phyloP scores from a whole-genome alignment of 805 yeast species.

The Barnettozyma salicaria region DNA sequence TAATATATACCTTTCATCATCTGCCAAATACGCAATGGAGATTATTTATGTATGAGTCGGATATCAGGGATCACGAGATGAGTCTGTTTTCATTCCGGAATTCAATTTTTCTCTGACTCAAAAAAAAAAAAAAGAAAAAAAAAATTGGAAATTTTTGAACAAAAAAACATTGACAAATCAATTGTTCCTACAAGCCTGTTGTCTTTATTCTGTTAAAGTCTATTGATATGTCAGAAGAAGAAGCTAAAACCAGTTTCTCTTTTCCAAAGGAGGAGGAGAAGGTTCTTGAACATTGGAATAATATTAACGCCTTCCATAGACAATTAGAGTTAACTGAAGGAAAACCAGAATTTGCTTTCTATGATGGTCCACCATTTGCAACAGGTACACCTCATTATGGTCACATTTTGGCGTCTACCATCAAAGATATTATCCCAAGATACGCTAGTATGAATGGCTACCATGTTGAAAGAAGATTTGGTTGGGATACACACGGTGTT shows the following conservation, averaged over 20 bases:
- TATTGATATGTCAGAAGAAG: slow-evolving; percentile 30
- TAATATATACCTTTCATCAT: too few species aligned
- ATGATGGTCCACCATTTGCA: slow-evolving; percentile 99
- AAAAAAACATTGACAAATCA: too few species aligned
- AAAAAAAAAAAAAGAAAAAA: too few species aligned
- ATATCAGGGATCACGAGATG: too few species aligned
- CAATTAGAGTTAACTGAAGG: slow-evolving; percentile 79
- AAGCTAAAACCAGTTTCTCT: slow-evolving; percentile 39
- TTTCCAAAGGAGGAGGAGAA: slow-evolving; percentile 90
- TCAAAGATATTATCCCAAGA: slow-evolving; percentile 95
- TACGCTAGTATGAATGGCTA: slow-evolving; percentile 97
- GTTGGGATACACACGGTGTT: slow-evolving; percentile 99
- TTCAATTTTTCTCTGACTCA: too few species aligned
- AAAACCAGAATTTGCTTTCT: slow-evolving; percentile 83
- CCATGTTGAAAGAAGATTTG: slow-evolving; percentile 94
- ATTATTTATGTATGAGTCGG: too few species aligned
- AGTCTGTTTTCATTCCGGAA: too few species aligned
- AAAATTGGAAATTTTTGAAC: too few species aligned
- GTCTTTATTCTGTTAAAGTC: too few species aligned
- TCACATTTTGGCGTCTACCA: slow-evolving; percentile 93
- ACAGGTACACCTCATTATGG: slow-evolving; percentile 99
- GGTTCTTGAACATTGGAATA: slow-evolving; percentile 76
- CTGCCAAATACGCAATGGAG: too few species aligned
- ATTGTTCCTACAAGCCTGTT: too few species aligned
- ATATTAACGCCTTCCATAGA: slow-evolving; percentile 89